Conservation (phyloP, 1,284 basidiomycete genomes). For the Ganoderma sp. region DNA sequence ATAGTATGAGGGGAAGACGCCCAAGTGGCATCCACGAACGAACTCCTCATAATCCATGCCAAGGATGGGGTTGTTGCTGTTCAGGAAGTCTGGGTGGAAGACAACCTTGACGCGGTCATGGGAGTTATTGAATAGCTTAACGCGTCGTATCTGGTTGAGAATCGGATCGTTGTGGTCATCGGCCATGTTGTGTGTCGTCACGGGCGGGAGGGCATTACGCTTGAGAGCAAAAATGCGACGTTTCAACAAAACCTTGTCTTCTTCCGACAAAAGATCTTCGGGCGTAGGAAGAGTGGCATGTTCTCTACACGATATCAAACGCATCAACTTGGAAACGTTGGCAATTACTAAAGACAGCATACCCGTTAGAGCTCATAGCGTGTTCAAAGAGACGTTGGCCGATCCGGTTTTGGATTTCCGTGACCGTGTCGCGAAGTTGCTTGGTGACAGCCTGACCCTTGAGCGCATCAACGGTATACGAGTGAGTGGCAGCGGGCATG, state of each 20-base stretch:
- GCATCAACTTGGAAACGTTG: neutral
- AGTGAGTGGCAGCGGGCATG: slow-evolving; percentile 95
- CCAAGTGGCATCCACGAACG: slow-evolving; percentile 95
- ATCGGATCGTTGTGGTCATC: slow-evolving; percentile 94
- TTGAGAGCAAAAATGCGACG: slow-evolving; percentile 96
- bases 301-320: slow-evolving; percentile 53
- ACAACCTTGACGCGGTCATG: slow-evolving; percentile 93
- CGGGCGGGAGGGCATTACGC: slow-evolving; percentile 89
- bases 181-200: slow-evolving; percentile 98
- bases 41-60: slow-evolving; percentile 99
- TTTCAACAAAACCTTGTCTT: slow-evolving; percentile 96
- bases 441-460: slow-evolving; percentile 99
- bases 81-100: slow-evolving; percentile 99
- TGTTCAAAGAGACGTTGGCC: slow-evolving; percentile 93
- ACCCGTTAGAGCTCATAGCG: slow-evolving; percentile 91
- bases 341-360: slow-evolving; percentile 37
- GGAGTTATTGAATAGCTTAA: slow-evolving; percentile 88
- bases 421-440: slow-evolving; percentile 93
- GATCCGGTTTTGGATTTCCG: slow-evolving; percentile 92
- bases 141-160: slow-evolving; percentile 91
- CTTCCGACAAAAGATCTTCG: slow-evolving; percentile 82
- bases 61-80: slow-evolving; percentile 96
- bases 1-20: slow-evolving; percentile 97
- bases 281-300: slow-evolving; percentile 76
- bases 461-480: slow-evolving; percentile 96